Percentiles rank a stretch among this genome's conserved stretches.
Evolutionary conservation across 371 early-diverging fungal genomes (phyloP).

Genomic region (Syncephalastrum monosporum): DNA sequence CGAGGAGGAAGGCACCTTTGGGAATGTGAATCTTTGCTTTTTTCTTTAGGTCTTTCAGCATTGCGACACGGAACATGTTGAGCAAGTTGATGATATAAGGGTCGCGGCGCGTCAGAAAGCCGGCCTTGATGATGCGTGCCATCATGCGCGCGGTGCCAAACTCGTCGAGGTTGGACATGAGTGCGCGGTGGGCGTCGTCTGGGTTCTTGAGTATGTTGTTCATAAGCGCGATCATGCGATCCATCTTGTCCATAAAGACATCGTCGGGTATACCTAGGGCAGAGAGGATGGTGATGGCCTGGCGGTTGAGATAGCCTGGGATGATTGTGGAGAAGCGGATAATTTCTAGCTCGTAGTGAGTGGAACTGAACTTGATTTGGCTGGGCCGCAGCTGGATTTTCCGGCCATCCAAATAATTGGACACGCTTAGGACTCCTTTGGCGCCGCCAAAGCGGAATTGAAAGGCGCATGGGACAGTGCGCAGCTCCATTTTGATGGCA

Average conservation of each 20-base stretch:
- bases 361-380: slow-evolving; percentile 69
- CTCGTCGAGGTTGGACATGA: slow-evolving; percentile 55
- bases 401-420: slow-evolving; percentile 20
- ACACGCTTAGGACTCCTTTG: slow-evolving; percentile 71
- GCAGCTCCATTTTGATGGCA: slow-evolving; percentile 48
- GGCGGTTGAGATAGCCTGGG: slow-evolving; percentile 71
- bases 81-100: slow-evolving; percentile 59
- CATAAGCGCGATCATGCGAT: slow-evolving; percentile 43
- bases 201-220: slow-evolving; percentile 45
- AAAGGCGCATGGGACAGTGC: slow-evolving; percentile 64
- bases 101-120: slow-evolving; percentile 54
- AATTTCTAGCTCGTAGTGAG: slow-evolving; percentile 62
- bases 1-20: slow-evolving; percentile 68
- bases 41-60: slow-evolving; percentile 64
- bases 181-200: slow-evolving; percentile 41
- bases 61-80: slow-evolving; percentile 50
- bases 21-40: slow-evolving; percentile 71
- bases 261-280: slow-evolving; percentile 62
- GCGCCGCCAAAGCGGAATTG: slow-evolving; percentile 83
- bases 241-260: slow-evolving; percentile 51
- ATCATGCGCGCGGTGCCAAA: slow-evolving; percentile 52
- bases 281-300: slow-evolving; percentile 68
- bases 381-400: slow-evolving; percentile 60
- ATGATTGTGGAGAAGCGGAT: slow-evolving; percentile 54
- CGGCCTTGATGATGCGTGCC: slow-evolving; percentile 56